Conservation (phyloP, 345 rosid species). For the Aquilaria sinensis region DNA sequence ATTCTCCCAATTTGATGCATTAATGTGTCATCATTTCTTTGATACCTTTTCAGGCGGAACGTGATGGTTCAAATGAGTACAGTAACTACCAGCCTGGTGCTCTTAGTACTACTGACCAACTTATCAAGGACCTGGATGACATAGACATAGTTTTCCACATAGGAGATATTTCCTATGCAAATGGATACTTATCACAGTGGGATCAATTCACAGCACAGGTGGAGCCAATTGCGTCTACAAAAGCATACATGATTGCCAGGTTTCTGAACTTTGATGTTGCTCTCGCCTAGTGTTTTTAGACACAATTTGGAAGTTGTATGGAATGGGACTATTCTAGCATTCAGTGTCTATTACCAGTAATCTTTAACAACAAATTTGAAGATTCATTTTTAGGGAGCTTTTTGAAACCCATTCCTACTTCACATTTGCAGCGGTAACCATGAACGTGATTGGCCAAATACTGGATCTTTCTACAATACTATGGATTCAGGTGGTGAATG, state of each 20-base stretch:
- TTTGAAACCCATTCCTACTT: background rate
- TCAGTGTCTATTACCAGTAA: constrained; percentile 4
- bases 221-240: constrained; percentile 59
- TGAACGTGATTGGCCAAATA: constrained; percentile 72
- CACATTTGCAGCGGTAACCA: constrained; percentile 58
- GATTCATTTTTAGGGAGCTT: background rate
- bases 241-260: constrained; percentile 82
- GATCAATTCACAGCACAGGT: constrained; percentile 87
- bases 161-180: constrained; percentile 64
- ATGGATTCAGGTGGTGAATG: constrained; percentile 55
- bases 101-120: constrained; percentile 65
- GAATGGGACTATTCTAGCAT: no score
- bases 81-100: constrained; percentile 70
- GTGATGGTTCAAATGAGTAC: constrained; percentile 79
- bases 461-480: constrained; percentile 53
- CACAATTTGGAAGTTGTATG: background rate
- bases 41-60: constrained; percentile 45
- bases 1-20: background rate
- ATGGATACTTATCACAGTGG: constrained; percentile 82
- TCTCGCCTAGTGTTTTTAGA: background rate
- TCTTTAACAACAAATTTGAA: background rate
- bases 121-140: constrained; percentile 52
- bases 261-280: constrained; percentile 11
- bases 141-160: constrained; percentile 70
- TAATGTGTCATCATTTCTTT: background rate